Base-by-base conservation (phyloP, 192 early-diverging fungal genomes). In the Podila horticola region DNA sequence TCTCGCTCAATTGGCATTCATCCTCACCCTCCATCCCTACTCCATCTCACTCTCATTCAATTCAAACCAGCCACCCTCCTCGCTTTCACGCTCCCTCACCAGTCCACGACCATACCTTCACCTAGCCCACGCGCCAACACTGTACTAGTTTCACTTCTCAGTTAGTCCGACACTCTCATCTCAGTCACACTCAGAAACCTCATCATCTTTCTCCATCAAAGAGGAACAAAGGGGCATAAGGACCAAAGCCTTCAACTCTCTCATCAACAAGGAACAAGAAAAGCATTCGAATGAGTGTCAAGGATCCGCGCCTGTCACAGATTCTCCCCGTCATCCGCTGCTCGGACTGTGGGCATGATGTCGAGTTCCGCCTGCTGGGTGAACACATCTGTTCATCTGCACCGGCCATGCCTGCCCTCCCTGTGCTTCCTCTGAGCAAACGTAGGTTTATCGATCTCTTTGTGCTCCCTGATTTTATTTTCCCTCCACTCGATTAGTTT, bases 321-420 rank as follows among this genome's bases (percentile, higher is more conserved):
- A 66, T 90, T 49, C 70, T 90, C 30, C 86, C 87, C 8, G 76
- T 85, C 38, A 85, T 90, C 48, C 86, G 87, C 45, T 90, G 89
- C 72, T 86, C 86, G 45, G 86, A 88, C 74, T 90, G 89, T 85
- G 89, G 87, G 24, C 62, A 82, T 59, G 82, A 87, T 65, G 84
- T 90, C 52, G 87, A 87, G 60, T 85, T 90, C 50, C 75, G 85
- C 29, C 62, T 64, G 20, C 64, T 90, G 12, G 86, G 85, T 20
- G 83, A 86, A 61, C 89, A 90, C 75, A 64, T 88, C 19, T 90
- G 89, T 60, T 71, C 85, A 9, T 84, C 74, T 52, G 83, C 79
- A 34, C 87, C 87, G 9, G 77, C 85, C 13, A 83, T 90, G 50
- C 89, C 89, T 20, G 66, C 71, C 33, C 64, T 85, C 28, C 84